A percentile compares a stretch with the other conserved stretches of the same genome.
phyloP scores from a whole-genome alignment of 805 yeast genomes.

The Blastobotrys muscicola region DNA sequence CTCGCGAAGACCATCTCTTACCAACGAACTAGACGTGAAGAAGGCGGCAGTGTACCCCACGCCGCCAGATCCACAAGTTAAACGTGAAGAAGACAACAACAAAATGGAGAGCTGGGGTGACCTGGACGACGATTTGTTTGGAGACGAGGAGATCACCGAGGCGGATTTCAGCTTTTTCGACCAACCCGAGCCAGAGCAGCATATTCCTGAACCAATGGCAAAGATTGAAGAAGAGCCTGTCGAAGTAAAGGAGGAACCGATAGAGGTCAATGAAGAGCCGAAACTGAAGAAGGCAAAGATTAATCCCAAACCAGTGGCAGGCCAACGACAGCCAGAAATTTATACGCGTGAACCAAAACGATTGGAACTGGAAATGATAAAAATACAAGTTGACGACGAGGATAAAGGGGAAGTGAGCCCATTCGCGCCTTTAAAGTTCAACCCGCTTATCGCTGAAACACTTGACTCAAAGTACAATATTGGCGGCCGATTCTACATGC shows the following conservation, averaged over 20 bases:
- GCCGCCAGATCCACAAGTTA: conserved; percentile 26
- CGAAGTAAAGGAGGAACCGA: conserved; percentile 1
- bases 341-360: not conserved
- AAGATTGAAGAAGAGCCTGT: conserved; percentile 5
- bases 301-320: not conserved
- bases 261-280: not conserved
- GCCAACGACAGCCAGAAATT: conserved; percentile 13
- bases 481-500: conserved; percentile 84
- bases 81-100: conserved; percentile 4
- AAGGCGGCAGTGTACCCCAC: conserved; percentile 25
- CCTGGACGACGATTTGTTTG: conserved; percentile 25
- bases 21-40: not conserved
- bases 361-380: not conserved
- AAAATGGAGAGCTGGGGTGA: conserved; percentile 20
- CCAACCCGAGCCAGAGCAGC: conserved; percentile 18
- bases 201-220: no score
- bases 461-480: conserved; percentile 79
- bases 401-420: conserved; percentile 40
- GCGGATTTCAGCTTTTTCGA: conserved; percentile 36
- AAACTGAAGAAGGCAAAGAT: not conserved
- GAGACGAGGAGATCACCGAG: conserved; percentile 31
- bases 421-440: conserved; percentile 74
- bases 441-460: conserved; percentile 64
- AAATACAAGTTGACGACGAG: not conserved
- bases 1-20: no score